Base-by-base conservation (phyloP, 371 early-diverging fungal species). In the Rhizopus stolonifer region DNA sequence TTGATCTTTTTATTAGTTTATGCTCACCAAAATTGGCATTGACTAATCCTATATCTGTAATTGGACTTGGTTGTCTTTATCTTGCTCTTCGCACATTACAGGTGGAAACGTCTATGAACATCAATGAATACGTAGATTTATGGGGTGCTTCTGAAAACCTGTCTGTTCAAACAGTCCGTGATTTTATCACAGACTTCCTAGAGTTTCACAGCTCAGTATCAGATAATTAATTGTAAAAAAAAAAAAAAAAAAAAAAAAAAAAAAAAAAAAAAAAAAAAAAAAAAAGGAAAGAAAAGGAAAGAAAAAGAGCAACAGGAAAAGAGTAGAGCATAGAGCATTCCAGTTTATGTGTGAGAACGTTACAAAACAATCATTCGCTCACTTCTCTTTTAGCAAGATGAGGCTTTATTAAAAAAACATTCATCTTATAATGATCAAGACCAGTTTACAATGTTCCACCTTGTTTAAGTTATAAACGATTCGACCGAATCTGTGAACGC, bases 81-180 rank as follows among this genome's bases (percentile, higher is more conserved):
- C 65, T 78, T 31, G 72, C 79, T n/a, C 40, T 70, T 33, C 58
- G 67, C 6, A 64, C 69, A 14, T 58, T 61, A 3, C 43, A 66
- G 13, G 61, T 58, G 10, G 67, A 68, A 46, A 54, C 70, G 36
- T 58, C 69, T 5, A 62, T 70, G 63, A 42, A 91, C 10, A 70
- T 74, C 68, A 68, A 46, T 45, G 70, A 73, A 45, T 74, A 71
- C 65, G 75, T 74, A 2, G 71, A 74, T 51, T 64, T 67, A 60
- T 74, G 75, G 75, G 75, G 75, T 17, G 70, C 71, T 6, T 64
- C 69, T 25, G 71, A 74, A 29, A 71, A 74, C 54, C 65, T 74
- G 22, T 74, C 75, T 18, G 71, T 74, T n/a, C 75, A 74, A 53
- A 62, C 69, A n/a, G 70, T 74, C 10, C 61, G 71, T 47, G 65